A percentile compares a stretch with the other conserved stretches of the same genome.
phyloP scores from a whole-genome alignment of 1,284 basidiomycete species.

The Cystobasidium slooffiae region DNA sequence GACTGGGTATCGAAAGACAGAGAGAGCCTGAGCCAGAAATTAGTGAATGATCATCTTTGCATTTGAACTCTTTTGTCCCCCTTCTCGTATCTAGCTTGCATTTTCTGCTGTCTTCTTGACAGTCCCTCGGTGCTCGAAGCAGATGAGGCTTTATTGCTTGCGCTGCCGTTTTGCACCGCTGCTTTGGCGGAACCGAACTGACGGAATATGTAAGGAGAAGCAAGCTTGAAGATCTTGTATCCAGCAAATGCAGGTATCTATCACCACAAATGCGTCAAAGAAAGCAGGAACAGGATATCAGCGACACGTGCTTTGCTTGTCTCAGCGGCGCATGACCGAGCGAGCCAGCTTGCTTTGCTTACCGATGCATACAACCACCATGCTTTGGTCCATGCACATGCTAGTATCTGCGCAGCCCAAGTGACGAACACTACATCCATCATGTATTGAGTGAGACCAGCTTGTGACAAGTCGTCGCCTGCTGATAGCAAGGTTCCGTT shows the following conservation, averaged over 20 bases:
- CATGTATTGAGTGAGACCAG: constrained; percentile 45
- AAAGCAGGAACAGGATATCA: background rate
- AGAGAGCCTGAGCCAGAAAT: background rate
- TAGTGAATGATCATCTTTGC: constrained; percentile 7
- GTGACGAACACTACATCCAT: constrained; percentile 42
- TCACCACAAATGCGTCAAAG: background rate
- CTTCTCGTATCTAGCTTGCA: constrained; percentile 42
- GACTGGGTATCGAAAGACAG: background rate
- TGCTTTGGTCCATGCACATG: constrained; percentile 6
- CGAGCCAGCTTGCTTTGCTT: background rate
- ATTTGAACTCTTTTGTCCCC: constrained; percentile 39
- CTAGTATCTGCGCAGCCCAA: constrained; percentile 36
- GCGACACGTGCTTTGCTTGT: background rate
- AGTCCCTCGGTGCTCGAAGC: constrained; percentile 27
- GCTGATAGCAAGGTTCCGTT: constrained; percentile 29
- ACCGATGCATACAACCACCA: constrained; percentile 39
- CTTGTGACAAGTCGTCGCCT: constrained; percentile 43
- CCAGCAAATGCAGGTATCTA: constrained; percentile 43
- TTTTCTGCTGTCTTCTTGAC: constrained; percentile 40
- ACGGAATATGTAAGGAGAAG: constrained; percentile 31
- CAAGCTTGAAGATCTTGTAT: constrained; percentile 42
- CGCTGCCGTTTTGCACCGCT: constrained; percentile 6
- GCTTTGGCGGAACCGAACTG: constrained; percentile 1
- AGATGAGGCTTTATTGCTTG: background rate
- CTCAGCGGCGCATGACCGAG: background rate